Evolutionary conservation across 2,329 filamentous ascomycete species (phyloP).

Genomic region (Dryadomyces sulphureus): DNA sequence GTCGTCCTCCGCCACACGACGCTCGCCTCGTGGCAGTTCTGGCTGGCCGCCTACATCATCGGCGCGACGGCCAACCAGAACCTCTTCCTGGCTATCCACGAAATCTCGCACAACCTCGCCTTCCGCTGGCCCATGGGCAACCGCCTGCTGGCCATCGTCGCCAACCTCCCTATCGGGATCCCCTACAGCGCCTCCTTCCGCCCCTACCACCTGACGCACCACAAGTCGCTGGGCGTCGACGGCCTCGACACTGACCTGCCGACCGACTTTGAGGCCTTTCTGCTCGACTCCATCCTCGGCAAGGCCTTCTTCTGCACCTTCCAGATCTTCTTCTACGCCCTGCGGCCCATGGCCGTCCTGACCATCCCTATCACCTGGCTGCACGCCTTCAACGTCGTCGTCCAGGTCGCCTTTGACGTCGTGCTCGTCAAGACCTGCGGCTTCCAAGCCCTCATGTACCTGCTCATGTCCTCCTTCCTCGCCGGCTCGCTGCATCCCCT

Average conservation of each 20-base stretch:
- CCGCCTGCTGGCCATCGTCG: constrained; percentile 76
- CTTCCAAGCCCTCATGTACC: constrained; percentile 57
- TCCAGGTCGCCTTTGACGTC: constrained; percentile 67
- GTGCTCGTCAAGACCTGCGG: constrained; percentile 47
- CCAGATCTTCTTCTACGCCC: constrained; percentile 96
- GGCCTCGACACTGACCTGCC: constrained; percentile 93
- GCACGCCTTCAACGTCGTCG: constrained; percentile 66
- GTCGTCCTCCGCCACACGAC: constrained; percentile 62
- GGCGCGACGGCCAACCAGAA: constrained; percentile 97
- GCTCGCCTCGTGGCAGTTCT: constrained; percentile 72
- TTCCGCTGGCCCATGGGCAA: constrained; percentile 73
- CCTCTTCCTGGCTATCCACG: constrained; percentile 94
- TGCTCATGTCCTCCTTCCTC: constrained; percentile 81
- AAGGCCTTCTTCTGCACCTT: constrained; percentile 99
- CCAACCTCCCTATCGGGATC: constrained; percentile 88
- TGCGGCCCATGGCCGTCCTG: constrained; percentile 92
- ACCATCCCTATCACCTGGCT: constrained; percentile 73
- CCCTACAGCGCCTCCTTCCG: constrained; percentile 95
- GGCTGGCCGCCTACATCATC: constrained; percentile 76
- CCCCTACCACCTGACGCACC: constrained; percentile 96
- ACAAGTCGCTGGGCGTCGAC: constrained; percentile 95
- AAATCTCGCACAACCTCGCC: constrained; percentile 95
- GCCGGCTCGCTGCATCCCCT: constrained; percentile 88
- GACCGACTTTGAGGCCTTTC: constrained; percentile 76
- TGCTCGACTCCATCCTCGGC: constrained; percentile 87